Evolutionary conservation across 306 rosid species (phyloP), one percentile per base, ranked within the genome.

Genomic region (Adenanthera pavonina): DNA sequence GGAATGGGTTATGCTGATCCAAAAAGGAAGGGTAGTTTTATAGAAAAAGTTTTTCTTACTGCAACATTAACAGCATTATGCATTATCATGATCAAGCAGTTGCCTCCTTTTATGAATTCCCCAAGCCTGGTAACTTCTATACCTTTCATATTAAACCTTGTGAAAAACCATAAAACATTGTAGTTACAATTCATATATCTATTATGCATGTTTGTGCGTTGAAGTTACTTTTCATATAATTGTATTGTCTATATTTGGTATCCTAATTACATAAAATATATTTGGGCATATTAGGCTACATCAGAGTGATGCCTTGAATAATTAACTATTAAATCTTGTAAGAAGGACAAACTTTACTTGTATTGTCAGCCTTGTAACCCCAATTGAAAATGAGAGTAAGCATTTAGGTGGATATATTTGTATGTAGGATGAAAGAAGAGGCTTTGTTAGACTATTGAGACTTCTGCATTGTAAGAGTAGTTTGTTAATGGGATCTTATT

Each of bases 1-100:
- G 99, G 99, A 78, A 82, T 89, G 97, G 98, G 93, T 69, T 96
- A 91, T 80, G 81, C 87, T 51, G 97, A 96, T 80, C 91, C 94
- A 7, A 96, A 93, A 84, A 85, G 90, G 91, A 93, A 91, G 95
- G 86, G 88, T 73, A 87, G 80, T 76, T 62, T 82, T 78, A 82
- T 92, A 20, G 99, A 92, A 74, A 96, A 94, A 81, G 81, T 96
- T 79, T 34, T 92, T 75, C 90, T 92, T 85, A 94, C 91, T 84
- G 99, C 92, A 73, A 78, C 84, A 30, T 84, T 96, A 25, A 92
- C 97, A 0, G 87, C 94, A 78, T 49, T 96, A 87, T 93, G 97
- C 77, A 88, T 96, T 71, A 47, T 96, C 64, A 57, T 96, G 94
- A 87, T 96, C 87, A 93, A 90, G 89, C 93, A 81, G 81, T 93